phyloP scores from a whole-genome alignment of 257 asterid species.

The Apocynum venetum region DNA sequence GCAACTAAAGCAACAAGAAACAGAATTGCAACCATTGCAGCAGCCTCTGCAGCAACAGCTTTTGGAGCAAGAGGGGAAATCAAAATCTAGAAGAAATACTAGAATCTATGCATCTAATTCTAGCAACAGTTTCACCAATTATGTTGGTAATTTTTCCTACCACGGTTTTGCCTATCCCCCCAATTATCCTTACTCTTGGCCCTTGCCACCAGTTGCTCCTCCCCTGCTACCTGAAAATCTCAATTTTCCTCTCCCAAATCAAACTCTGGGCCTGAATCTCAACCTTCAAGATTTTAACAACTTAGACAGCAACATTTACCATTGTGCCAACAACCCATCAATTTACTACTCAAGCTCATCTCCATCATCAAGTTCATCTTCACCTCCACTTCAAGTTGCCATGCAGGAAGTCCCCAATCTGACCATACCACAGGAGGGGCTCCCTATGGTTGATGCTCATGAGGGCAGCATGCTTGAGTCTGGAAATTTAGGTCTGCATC shows the following conservation, averaged over 20 bases:
- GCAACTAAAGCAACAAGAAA: conserved; percentile 32
- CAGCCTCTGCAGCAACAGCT: conserved; percentile 38
- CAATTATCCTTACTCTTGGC: conserved; percentile 42
- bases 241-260: conserved; percentile 77
- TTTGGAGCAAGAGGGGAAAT: conserved; percentile 45
- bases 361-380: conserved; percentile 50
- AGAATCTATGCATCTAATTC: conserved; percentile 58
- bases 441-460: conserved; percentile 20
- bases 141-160: conserved; percentile 38
- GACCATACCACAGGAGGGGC: conserved; percentile 26
- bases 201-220: conserved; percentile 47
- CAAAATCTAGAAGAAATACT: conserved; percentile 60
- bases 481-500: conserved; percentile 55
- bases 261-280: conserved; percentile 83
- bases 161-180: conserved; percentile 43
- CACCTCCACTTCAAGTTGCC: conserved; percentile 38
- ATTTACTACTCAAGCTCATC: conserved; percentile 52
- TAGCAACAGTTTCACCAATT: conserved; percentile 26
- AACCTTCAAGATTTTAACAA: conserved; percentile 73
- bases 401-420: conserved; percentile 41
- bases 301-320: conserved; percentile 40
- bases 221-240: conserved; percentile 48
- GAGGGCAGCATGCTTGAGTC: conserved; percentile 4
- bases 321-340: conserved; percentile 35
- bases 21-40: conserved; percentile 29